Evolutionary conservation across 225 moss, liverwort and hornwort genomes (phyloP), one percentile per base, ranked within the genome.

Genomic region (Bryum argenteum): DNA sequence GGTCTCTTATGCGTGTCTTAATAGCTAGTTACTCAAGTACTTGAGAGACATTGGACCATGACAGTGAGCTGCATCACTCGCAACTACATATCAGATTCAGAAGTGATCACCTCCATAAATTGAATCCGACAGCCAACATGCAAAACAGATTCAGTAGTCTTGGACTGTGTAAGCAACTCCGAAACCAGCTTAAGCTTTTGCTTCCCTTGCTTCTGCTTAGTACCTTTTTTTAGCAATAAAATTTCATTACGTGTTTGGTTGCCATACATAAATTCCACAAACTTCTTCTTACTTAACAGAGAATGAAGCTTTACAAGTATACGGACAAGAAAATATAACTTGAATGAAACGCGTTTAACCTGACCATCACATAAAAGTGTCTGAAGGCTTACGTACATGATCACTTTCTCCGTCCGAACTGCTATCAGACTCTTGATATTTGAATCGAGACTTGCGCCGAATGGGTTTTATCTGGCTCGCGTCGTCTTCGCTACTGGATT

Each of bases 91-190:
- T 45, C 38, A 47, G 54, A 66, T 54, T 39, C 37, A 77, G 23
- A 40, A 56, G 61, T 50, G 64, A 74, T 77, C 82, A 77, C 82
- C 86, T 82, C 73, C 66, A 66, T 63, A 4, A 76, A 72, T 43
- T 76, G 73, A 43, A 86, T 83, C 75, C 80, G 82, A 80, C 86
- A 86, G 80, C 79, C 86, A 78, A 83, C 80, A 80, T 83, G 86
- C 80, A 83, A 87, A 52, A 87, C 78, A 16, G 80, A 80, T 72
- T 87, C 86, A 83, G 73, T 78, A 47, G 86, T 78, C 86, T 83
- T 83, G 70, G 86, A 80, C 70, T 83, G 73, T 62, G 83, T 78
- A 76, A 80, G 86, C 75, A 87, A 69, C 78, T 87, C 83, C 80
- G 81, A 69, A 61, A 87, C 83, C 83, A 83, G 70, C 86, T 87